Base-by-base conservation (phyloP, 2,329 filamentous ascomycete species). In the Cyclaneusma minus region DNA sequence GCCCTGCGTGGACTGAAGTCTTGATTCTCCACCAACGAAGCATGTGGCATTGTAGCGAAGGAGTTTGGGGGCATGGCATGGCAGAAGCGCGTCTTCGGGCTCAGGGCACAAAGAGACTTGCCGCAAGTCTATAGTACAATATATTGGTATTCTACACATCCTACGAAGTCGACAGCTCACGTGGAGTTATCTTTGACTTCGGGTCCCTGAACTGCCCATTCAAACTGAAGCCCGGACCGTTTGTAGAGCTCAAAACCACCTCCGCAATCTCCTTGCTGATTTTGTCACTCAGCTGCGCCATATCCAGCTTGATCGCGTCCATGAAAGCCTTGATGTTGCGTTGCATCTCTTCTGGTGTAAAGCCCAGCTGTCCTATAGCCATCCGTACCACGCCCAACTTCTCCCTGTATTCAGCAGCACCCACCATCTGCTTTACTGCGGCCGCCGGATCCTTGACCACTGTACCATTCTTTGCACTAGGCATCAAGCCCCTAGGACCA, bases 401-500 rank as follows among this genome's bases (percentile, higher is more conserved):
- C 58, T 98, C 89, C 47, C 83, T 72, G 56, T 93, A 98, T 40
- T 85, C 73, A 28, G 75, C 80, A 28, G 75, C 82, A 34, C 87
- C 84, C 9, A 83, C 71, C 53, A 93, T 72, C 38, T 87, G 81
- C 42, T 68, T 69, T 43, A 98, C 79, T 17, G 73, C 65, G n/a
- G 61, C 52, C 28, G 65, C 65, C 10, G 93, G 67, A 47, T 92
- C 78, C 45, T 68, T 76, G 13, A 92, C 83, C 29, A 98, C 79
- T 1, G 89, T 95, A 37, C 83, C 84, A 35, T 71, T 71, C 62
- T 93, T 93, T 33, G 67, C 57, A 49, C 70, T 91, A 5, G 89
- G 89, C 89, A 98, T 95, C 45, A 98, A 54, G 3, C 85, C 85
- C 52, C 70, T 75, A 23, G 91, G 89, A 44, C 89, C 89, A 12